Percentiles rank a stretch among this genome's conserved stretches.
Conservation (phyloP, 371 early-diverging fungal species). For the Enteropsectra breve region DNA sequence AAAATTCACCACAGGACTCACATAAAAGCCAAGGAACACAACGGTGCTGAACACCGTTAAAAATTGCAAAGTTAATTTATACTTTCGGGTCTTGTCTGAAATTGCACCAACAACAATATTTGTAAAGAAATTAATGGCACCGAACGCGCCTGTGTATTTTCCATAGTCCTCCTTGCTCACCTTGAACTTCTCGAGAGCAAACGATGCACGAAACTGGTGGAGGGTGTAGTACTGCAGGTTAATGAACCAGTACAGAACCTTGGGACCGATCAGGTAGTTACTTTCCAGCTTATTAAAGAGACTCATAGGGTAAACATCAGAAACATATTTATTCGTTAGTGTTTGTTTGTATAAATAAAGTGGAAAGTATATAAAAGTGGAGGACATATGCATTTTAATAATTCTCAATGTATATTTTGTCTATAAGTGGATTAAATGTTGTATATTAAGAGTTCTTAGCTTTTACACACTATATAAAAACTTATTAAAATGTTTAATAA, state of each 20-base stretch:
- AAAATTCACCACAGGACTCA: constrained; percentile 7
- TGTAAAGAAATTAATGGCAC: constrained; percentile 56
- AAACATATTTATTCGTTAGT: no score
- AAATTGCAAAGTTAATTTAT: constrained; percentile 45
- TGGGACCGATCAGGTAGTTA: constrained; percentile 54
- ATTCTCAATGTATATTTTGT: no score
- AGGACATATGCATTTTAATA: no score
- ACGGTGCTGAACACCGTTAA: constrained; percentile 37
- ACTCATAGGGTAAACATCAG: constrained; percentile 42
- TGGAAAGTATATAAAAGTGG: no score
- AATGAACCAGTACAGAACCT: constrained; percentile 55
- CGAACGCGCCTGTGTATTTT: constrained; percentile 23
- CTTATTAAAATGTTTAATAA: no score
- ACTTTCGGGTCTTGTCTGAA: constrained; percentile 54
- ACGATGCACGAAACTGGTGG: constrained; percentile 54
- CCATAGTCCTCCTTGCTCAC: constrained; percentile 31
- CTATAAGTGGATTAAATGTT: no score
- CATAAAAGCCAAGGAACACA: constrained; percentile 54
- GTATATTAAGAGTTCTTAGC: no score
- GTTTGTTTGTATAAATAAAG: no score
- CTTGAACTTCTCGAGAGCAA: constrained; percentile 48
- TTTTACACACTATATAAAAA: no score
- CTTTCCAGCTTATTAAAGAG: constrained; percentile 36
- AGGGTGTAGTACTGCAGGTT: constrained; percentile 58
- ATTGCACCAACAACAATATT: constrained; percentile 56